Base-by-base conservation (phyloP, 2,329 filamentous ascomycete genomes). In the Fonsecaea nubica region DNA sequence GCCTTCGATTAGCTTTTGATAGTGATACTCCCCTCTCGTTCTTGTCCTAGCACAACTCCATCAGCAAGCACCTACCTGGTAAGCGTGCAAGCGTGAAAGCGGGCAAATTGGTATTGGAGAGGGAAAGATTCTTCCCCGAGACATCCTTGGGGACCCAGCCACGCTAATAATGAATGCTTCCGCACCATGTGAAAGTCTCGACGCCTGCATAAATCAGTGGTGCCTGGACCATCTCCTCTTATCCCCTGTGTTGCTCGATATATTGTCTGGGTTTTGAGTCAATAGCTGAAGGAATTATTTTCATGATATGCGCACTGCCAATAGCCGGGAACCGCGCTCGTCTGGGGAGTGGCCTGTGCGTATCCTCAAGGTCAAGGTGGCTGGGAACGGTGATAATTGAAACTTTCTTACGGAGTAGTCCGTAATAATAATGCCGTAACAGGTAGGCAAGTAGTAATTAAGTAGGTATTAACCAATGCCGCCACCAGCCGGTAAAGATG, bases 371-470 rank as follows among this genome's bases (percentile, higher is more conserved):
- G 18, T 5, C 45, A 18, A 50, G 15, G 45, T 50, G 45, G 45
- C 45, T 50, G 45, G 45, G 45, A 50, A 25, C 10, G 8, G 18
- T 50, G 18, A 50, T 50, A 50, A 50, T 13, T 21, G 45, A 50
- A 50, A 50, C 45, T 50, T 50, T 45, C 18, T 25, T 50, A 25
- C 18, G 45, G 18, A 50, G 45, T 25, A 50, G 45, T 50, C 45
- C 45, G n/a, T 50, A 25, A 18, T 50, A 50, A 25, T 3, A 3
- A 12, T 4, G 3, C 45, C 45, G 8, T 21, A 50, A 50, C 18
- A 50, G 45, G 45, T 25, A 50, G 25, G 25, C 25, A 25, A 25
- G 25, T 25, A 25, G 25, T 2, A 25, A 25, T 25, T 25, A 25
- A 25, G 25, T 25, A 25, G 25, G 25, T 25, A 25, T 25, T 2